A percentile compares a stretch with the other conserved stretches of the same genome.
These are phyloP conservation scores for Xerocomellus amylosporus DNA, from an alignment of 768 basidiomycete genomes.

Conservation along the genomic window DNA sequence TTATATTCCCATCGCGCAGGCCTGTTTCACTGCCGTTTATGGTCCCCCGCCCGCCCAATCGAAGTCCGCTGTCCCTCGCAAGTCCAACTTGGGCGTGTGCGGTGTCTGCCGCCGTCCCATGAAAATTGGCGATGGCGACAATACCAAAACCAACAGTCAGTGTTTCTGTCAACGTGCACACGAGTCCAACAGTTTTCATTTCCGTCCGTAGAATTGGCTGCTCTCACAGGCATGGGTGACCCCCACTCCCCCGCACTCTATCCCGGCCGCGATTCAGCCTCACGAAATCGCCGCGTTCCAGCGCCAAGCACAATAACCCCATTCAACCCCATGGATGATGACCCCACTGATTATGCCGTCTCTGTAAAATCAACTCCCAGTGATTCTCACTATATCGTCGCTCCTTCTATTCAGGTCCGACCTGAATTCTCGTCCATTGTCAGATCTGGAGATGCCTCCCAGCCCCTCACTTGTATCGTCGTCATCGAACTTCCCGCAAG, in stretches of 20 bases:
- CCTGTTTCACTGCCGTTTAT: constrained; percentile 96
- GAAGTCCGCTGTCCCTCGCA: constrained; percentile 54
- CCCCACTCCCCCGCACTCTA: constrained; percentile 53
- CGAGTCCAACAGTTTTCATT: constrained; percentile 4
- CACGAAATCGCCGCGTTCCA: constrained; percentile 34
- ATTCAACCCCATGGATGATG: constrained; percentile 80
- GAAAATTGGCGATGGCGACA: constrained; percentile 89
- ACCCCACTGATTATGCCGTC: constrained; percentile 65
- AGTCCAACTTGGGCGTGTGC: constrained; percentile 88
- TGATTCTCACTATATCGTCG: constrained; percentile 71
- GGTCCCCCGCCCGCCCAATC: constrained; percentile 72
- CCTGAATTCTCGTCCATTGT: constrained; percentile 86
- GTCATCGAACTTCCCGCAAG: constrained; percentile 89
- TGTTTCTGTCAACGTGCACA: constrained; percentile 5
- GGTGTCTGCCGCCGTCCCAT: constrained; percentile 96
- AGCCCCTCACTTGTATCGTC: constrained; percentile 91
- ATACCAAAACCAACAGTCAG: constrained; percentile 83
- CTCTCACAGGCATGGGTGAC: constrained; percentile 86
- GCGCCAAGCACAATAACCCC: constrained; percentile 23
- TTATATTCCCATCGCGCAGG: constrained; percentile 44
- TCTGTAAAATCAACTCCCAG: constrained; percentile 47
- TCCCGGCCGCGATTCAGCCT: constrained; percentile 58
- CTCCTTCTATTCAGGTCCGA: constrained; percentile 90
- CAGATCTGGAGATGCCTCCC: constrained; percentile 63
- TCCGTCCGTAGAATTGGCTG: constrained; percentile 74